These are phyloP conservation scores for Calonectria henricotiae DNA, from an alignment of 2,329 filamentous ascomycete genomes.

Conservation along the genomic window DNA sequence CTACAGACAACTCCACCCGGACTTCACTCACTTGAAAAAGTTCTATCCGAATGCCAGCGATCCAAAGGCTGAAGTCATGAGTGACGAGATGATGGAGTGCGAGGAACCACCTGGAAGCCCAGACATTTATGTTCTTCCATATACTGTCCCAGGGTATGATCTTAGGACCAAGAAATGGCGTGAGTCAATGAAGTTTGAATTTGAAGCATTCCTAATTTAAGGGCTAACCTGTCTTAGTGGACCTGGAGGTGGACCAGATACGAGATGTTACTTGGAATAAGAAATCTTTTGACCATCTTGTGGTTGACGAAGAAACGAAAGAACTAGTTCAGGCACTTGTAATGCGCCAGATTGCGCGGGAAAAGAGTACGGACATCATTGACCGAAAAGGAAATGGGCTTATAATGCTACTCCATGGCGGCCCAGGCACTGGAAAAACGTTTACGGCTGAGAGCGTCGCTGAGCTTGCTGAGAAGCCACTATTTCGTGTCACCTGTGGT, in stretches of 20 bases:
- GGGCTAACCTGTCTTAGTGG: background rate
- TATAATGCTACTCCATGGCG: constrained; percentile 27
- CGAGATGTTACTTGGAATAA: constrained; percentile 40
- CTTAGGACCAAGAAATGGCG: constrained; percentile 36
- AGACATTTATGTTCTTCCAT: constrained; percentile 18
- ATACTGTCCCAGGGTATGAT: constrained; percentile 23
- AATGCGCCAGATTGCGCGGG: constrained; percentile 1
- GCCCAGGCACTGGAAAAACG: constrained; percentile 36
- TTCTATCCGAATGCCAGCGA: background rate
- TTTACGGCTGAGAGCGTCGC: constrained; percentile 35
- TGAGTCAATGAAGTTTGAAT: background rate
- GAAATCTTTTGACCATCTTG: constrained; percentile 35
- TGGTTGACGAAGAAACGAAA: constrained; percentile 32
- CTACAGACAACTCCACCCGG: constrained; percentile 15
- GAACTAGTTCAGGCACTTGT: constrained; percentile 10
- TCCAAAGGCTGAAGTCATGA: constrained; percentile 5
- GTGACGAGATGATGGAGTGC: background rate
- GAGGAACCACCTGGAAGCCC: background rate
- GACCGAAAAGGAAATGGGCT: constrained; percentile 22
- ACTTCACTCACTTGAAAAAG: background rate
- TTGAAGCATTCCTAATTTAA: background rate
- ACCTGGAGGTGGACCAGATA: constrained; percentile 36
- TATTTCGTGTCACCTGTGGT: constrained; percentile 35
- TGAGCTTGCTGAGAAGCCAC: constrained; percentile 32
- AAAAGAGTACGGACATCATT: constrained; percentile 23